These are phyloP conservation scores for Carnegiea gigantea DNA, from an alignment of 179 eudicot genomes.

Conservation along the genomic window DNA sequence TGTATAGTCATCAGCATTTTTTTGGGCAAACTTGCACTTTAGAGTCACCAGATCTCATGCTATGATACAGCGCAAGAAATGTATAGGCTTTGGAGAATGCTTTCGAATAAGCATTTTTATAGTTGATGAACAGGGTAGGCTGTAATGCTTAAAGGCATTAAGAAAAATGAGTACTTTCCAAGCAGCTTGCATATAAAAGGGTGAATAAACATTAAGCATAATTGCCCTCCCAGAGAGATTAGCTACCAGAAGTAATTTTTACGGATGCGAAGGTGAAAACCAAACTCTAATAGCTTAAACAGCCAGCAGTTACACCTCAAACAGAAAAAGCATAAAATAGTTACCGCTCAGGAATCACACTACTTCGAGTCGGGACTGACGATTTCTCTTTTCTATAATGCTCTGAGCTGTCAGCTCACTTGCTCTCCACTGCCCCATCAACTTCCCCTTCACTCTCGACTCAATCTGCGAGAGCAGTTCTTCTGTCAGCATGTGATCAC, in stretches of 20 bases:
- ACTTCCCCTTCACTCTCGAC: background rate
- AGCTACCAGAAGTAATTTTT: slow-evolving; percentile 3
- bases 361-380: background rate
- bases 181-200: slow-evolving; percentile 5
- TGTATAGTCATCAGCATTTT: background rate
- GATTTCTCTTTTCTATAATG: background rate
- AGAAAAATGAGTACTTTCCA: background rate
- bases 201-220: background rate
- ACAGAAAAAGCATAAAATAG: background rate
- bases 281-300: background rate
- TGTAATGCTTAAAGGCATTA: background rate
- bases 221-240: background rate
- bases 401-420: background rate
- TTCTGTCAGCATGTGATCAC: background rate
- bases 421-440: background rate
- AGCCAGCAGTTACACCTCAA: slow-evolving; percentile 7
- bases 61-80: background rate
- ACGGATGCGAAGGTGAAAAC: background rate
- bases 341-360: slow-evolving; percentile 16
- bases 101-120: background rate
- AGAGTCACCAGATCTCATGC: background rate
- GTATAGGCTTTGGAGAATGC: background rate
- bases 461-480: slow-evolving; percentile 1
- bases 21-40: background rate
- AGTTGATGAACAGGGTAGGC: background rate